Percentiles rank a stretch among this genome's conserved stretches.
phyloP scores from a whole-genome alignment of 164 flowering plant species.

The Sedum album region DNA sequence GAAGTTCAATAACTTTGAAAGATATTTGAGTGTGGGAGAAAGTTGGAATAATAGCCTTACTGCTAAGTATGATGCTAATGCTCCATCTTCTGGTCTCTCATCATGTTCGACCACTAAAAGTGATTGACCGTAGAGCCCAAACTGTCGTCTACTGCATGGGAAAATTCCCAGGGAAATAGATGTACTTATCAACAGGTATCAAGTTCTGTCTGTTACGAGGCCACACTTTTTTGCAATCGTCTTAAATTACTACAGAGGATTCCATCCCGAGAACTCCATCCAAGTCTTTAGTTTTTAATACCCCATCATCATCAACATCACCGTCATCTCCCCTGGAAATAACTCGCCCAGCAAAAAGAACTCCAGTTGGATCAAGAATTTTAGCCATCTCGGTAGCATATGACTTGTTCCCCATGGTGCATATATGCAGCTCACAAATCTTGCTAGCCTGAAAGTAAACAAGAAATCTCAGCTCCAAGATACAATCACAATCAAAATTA shows the following conservation, averaged over 20 bases:
- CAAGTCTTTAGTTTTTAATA: constrained; percentile 74
- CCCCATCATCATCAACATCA: constrained; percentile 66
- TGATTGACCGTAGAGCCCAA: too few relatives aligned
- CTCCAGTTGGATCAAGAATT: too few relatives aligned
- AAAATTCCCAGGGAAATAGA: too few relatives aligned
- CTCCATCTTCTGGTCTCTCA: too few relatives aligned
- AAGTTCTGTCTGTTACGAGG: constrained; percentile 73
- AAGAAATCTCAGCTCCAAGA: too few relatives aligned
- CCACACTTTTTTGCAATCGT: constrained; percentile 90
- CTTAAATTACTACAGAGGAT: constrained; percentile 82
- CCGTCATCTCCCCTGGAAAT: too few relatives aligned
- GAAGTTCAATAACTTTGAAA: background rate
- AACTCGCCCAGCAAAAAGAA: too few relatives aligned
- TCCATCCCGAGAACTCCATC: constrained; percentile 98
- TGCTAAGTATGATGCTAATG: constrained; percentile 74
- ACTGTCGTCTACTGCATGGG: too few relatives aligned
- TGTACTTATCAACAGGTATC: constrained; percentile 91
- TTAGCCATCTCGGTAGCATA: too few relatives aligned
- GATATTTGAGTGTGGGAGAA: background rate
- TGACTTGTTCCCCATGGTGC: too few relatives aligned
- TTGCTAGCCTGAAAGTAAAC: constrained; percentile 63
- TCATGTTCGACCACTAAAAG: constrained; percentile 94
- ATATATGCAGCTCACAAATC: constrained; percentile 86
- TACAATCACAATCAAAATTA: too few relatives aligned
- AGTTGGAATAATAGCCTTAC: constrained; percentile 39